Percentiles rank a stretch among this genome's conserved stretches.
phyloP scores from a whole-genome alignment of 2,329 filamentous ascomycete genomes.

The Penicillium glabrum region DNA sequence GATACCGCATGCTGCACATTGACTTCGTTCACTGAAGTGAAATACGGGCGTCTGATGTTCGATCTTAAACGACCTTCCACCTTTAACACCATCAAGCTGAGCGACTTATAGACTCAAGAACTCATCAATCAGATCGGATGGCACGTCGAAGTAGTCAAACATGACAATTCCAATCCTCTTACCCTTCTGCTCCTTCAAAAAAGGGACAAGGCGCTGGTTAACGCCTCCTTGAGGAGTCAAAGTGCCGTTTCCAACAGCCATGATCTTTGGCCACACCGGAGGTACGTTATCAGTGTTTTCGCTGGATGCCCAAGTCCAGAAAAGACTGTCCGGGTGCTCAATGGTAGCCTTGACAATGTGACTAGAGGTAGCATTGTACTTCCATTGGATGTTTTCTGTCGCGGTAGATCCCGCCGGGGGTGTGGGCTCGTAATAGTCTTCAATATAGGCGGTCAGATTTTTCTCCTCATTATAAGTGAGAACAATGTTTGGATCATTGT shows the following conservation, averaged over 20 bases:
- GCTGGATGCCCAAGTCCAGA: conserved; percentile 51
- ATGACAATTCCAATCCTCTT: conserved; percentile 54
- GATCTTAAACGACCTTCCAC: no score
- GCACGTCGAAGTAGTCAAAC: conserved; percentile 53
- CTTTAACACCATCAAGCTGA: no score
- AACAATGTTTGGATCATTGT: conserved; percentile 42
- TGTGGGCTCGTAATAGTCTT: conserved; percentile 50
- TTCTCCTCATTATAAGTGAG: conserved; percentile 43
- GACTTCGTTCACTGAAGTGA: no score
- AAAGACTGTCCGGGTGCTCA: conserved; percentile 39
- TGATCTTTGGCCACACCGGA: conserved; percentile 44
- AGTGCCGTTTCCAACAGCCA: conserved; percentile 48
- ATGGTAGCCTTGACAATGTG: conserved; percentile 43
- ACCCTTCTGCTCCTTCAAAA: conserved; percentile 40
- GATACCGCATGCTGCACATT: no score
- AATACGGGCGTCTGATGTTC: no score
- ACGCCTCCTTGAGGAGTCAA: conserved; percentile 45
- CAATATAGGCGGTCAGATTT: conserved; percentile 47
- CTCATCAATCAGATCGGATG: conserved; percentile 41
- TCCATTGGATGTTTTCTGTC: conserved; percentile 43
- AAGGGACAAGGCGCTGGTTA: conserved; percentile 44
- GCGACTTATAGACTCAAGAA: conserved; percentile 28
- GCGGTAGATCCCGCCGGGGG: conserved; percentile 31
- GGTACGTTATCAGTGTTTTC: conserved; percentile 43
- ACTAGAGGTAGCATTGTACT: conserved; percentile 44